phyloP scores from a whole-genome alignment of 2,329 filamentous ascomycete genomes.

The Sordariomycetes sp. region DNA sequence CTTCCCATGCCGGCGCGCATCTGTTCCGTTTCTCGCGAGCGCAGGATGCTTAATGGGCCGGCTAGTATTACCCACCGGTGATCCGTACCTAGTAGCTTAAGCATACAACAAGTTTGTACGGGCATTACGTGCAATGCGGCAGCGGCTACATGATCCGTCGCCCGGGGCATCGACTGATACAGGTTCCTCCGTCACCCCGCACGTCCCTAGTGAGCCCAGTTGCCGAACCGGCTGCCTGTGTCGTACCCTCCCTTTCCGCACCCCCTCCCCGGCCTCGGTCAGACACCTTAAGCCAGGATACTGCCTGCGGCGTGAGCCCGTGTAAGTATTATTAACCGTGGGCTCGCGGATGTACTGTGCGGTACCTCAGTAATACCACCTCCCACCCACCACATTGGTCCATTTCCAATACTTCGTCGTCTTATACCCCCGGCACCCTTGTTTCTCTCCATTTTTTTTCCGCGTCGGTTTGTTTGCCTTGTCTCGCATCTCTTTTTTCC shows the following conservation, averaged over 20 bases:
- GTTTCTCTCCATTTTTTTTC: background rate
- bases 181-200: background rate
- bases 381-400: background rate
- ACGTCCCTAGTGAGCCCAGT: too few species aligned
- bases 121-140: background rate
- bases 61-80: background rate
- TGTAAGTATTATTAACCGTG: background rate
- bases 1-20: background rate
- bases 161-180: background rate
- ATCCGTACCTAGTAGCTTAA: background rate
- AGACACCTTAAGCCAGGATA: background rate
- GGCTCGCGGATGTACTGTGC: background rate
- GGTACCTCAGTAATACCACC: background rate
- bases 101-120: too few species aligned
- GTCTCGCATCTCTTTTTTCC: slow-evolving; percentile 1
- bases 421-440: background rate
- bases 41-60: background rate
- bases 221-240: too few species aligned
- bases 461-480: background rate
- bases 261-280: background rate
- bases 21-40: background rate
- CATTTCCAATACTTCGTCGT: background rate
- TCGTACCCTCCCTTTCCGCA: too few species aligned
- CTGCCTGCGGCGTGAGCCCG: background rate
- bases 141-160: background rate